phyloP scores from a whole-genome alignment of 1,139 yeast species.

The Geotrichum aggregatum region DNA sequence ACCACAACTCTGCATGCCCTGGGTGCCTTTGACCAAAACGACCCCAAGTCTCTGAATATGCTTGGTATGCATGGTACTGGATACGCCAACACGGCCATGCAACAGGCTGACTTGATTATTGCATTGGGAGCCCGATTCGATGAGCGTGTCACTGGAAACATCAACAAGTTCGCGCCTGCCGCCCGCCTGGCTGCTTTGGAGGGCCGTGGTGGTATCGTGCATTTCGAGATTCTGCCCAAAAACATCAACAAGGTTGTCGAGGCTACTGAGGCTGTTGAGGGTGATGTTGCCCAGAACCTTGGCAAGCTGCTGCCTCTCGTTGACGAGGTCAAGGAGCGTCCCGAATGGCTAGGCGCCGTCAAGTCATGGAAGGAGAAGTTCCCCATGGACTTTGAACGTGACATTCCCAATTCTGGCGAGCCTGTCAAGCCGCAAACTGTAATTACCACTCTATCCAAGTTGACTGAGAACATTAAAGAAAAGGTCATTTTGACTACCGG shows the following conservation, averaged over 20 bases:
- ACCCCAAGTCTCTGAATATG: conserved; percentile 88
- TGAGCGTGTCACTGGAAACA: conserved; percentile 91
- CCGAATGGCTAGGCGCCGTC: conserved; percentile 73
- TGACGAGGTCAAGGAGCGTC: conserved; percentile 57
- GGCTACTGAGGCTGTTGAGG: conserved; percentile 95
- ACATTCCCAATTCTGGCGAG: conserved; percentile 58
- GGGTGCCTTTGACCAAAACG: conserved; percentile 91
- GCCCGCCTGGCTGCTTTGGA: conserved; percentile 86
- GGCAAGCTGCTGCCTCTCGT: conserved; percentile 68
- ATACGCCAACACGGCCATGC: conserved; percentile 91
- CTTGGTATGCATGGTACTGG: conserved; percentile 98
- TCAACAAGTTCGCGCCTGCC: conserved; percentile 86
- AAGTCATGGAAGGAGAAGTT: conserved; percentile 79
- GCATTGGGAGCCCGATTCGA: conserved; percentile 97
- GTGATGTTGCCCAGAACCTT: conserved; percentile 83
- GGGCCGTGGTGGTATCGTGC: conserved; percentile 91
- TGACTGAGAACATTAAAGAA: conserved; percentile 58
- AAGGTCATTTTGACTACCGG: conserved; percentile 91
- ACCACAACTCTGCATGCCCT: conserved; percentile 92
- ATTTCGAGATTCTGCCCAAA: conserved; percentile 92
- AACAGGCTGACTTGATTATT: conserved; percentile 84
- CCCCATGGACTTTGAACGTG: conserved; percentile 71
- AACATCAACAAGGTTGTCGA: conserved; percentile 96
- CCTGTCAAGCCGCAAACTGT: conserved; percentile 91
- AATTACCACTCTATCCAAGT: conserved; percentile 69